Base-by-base conservation (phyloP, 106 monocot genomes). In the Alisma plantagoaquatica region DNA sequence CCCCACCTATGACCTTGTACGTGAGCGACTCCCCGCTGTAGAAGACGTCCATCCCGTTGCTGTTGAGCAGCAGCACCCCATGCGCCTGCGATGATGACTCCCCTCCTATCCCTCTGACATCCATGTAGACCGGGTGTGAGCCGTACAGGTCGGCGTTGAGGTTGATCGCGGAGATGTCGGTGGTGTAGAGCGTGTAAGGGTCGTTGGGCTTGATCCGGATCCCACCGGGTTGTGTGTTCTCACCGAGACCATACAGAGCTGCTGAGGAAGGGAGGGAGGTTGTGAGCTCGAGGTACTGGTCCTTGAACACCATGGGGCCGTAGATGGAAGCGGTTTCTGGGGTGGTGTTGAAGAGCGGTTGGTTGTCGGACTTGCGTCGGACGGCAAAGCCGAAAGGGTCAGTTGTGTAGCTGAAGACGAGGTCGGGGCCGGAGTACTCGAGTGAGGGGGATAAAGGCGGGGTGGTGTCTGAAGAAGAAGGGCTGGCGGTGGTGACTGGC, bases 31-130 rank as follows among this genome's bases (percentile, higher is more conserved):
- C 66, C 12, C 98, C 98, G 27, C 70, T 77, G 38, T 98, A 98
- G 45, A 86, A 41, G 14, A 98, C 76, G 56, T 98, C 90, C 98
- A 98, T 98, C 18, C 90, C 98, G 33, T 98, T 98, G 70, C 98
- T 98, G 52, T 98, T 98, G 27, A 98, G 81, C 33, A 98, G 51
- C 59, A 98, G 51, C 9, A 98, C 98, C 2, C 59, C 90, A 52
- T 98, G 82, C 16, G 85, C 79, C 42, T 28, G 49, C 12, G 33
- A 10, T 1, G 24, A 43, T 9, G 65, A 68, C 25, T 54, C 54
- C 4, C 84, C 84, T 19, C 60, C 71, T n/a, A 22, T 51, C 16
- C 75, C 73, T 59, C 98, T 73, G 52, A 98, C 60, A 59, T 90
- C 98, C 90, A 98, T 82, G 45, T 98, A 98, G 23, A 98, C 63